Conservation (phyloP, 306 rosid species). For the Leucaena leucocephala region DNA sequence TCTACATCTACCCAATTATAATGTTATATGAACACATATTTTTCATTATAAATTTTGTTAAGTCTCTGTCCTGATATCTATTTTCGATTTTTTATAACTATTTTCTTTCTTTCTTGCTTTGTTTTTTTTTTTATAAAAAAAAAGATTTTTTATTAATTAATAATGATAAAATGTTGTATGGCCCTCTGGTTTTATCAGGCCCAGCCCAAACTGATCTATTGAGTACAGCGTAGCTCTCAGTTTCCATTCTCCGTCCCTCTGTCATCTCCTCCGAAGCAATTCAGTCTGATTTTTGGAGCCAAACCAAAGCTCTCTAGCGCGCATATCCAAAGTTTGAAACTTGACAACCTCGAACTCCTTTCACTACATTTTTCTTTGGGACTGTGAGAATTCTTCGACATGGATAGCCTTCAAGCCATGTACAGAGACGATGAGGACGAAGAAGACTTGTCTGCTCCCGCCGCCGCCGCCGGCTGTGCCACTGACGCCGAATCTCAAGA, state of each 20-base stretch:
- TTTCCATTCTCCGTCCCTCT: not conserved
- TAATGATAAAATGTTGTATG: no score
- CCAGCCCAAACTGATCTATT: not conserved
- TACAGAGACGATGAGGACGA: slow-evolving; percentile 86
- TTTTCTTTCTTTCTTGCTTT: no score
- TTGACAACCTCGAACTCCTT: slow-evolving; percentile 13
- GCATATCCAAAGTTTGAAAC: not conserved
- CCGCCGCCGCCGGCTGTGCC: not conserved
- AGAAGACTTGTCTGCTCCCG: slow-evolving; percentile 50
- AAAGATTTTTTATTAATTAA: no score
- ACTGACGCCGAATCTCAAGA: slow-evolving; percentile 39
- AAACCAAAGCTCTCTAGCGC: not conserved
- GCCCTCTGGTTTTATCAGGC: not conserved
- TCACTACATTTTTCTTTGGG: not conserved
- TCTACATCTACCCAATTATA: no score
- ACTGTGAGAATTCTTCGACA: slow-evolving; percentile 6
- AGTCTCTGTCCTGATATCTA: no score
- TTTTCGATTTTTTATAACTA: no score
- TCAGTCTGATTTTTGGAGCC: not conserved
- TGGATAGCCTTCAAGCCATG: slow-evolving; percentile 74
- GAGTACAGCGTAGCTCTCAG: not conserved
- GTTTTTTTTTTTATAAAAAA: no score
- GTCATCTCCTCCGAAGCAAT: not conserved
- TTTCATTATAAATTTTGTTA: no score
- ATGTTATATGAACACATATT: no score